Evolutionary conservation across 2,329 filamentous ascomycete genomes (phyloP).

Genomic region (Botrytis fabae): DNA sequence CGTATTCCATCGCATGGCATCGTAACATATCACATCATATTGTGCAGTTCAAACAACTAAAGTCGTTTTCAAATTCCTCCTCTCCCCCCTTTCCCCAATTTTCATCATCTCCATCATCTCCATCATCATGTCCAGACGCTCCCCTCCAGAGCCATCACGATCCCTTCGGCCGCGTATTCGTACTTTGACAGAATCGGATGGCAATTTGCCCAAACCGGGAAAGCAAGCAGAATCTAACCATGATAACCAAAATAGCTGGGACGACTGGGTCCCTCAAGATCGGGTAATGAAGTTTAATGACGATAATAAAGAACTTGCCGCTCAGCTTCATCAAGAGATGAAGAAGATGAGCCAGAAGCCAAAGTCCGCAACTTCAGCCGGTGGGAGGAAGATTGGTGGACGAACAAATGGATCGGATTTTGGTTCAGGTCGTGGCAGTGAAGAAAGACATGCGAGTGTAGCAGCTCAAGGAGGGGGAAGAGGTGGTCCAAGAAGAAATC

Average conservation of each 20-base stretch:
- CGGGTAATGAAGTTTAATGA: conserved; percentile 92
- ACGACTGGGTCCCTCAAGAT: conserved; percentile 96
- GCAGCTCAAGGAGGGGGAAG: conserved; percentile 54
- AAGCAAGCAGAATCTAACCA: conserved; percentile 9
- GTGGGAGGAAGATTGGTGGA: conserved; percentile 57
- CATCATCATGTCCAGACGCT: not conserved
- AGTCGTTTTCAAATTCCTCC: not conserved
- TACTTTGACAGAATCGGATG: not conserved
- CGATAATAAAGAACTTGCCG: conserved; percentile 88
- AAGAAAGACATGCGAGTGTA: conserved; percentile 68
- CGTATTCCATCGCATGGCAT: not conserved
- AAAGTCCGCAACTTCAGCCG: conserved; percentile 55
- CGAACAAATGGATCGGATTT: conserved; percentile 55
- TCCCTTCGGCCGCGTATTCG: conserved; percentile 2
- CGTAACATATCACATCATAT: not conserved
- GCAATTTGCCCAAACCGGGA: not conserved
- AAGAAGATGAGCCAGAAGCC: conserved; percentile 46
- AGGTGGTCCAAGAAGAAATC: conserved; percentile 69
- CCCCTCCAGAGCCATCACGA: not conserved
- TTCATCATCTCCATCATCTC: not conserved
- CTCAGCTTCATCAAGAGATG: conserved; percentile 68
- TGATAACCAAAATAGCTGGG: conserved; percentile 57
- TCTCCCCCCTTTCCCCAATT: not conserved
- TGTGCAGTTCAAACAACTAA: not conserved
- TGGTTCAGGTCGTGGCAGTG: conserved; percentile 70